Base-by-base conservation (phyloP, 2,329 filamentous ascomycete genomes). In the Aspergillus ochraceus region DNA sequence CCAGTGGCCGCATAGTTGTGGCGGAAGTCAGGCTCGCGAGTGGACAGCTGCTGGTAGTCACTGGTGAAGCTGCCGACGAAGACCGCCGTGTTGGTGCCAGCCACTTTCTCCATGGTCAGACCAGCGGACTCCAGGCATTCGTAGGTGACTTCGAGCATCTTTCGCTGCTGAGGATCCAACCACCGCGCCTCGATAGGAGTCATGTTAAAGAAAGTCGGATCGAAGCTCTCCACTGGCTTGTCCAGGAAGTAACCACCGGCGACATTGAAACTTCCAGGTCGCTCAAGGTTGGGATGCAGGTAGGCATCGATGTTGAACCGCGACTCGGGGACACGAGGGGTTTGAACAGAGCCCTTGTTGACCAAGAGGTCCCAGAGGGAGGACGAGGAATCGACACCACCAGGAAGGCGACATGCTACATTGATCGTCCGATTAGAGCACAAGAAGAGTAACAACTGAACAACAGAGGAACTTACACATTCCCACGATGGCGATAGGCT, bases 71-170 rank as follows among this genome's bases (percentile, higher is more conserved):
- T 62, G n/a, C 61, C 63, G 10, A 63, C 56, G 26, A 60, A 69
- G 6, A 62, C 55, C 12, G 52, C 67, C 3, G 63, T 66, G 3
- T 63, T 60, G 10, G 61, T 52, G 0, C 68, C 68, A 2, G 64
- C 49, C 2, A 70, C 19, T 3, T 54, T 10, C 0, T 66, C 57
- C 3, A 68, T 52, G 10, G 66, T 45, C 0, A 62, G 10, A 10
- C 71, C 71, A 11, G 66, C 69, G 4, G 45, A 60, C 51, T 71
- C 69, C 0, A 72, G 60, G 4, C 60, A 66, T 67, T 70, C 68
- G 47, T 64, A 71, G 11, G 67, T 54, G 45, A 59, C 62, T 52
- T 71, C 69, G 8, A 71, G 55, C 29, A 69, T 55, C 26, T 69
- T 39, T 10, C 68, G 66, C 56, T 69, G 67, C 49, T 70, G 67